These are phyloP conservation scores for Astrocystis sublimbata DNA, from an alignment of 495 filamentous ascomycete genomes.

Conservation along the genomic window DNA sequence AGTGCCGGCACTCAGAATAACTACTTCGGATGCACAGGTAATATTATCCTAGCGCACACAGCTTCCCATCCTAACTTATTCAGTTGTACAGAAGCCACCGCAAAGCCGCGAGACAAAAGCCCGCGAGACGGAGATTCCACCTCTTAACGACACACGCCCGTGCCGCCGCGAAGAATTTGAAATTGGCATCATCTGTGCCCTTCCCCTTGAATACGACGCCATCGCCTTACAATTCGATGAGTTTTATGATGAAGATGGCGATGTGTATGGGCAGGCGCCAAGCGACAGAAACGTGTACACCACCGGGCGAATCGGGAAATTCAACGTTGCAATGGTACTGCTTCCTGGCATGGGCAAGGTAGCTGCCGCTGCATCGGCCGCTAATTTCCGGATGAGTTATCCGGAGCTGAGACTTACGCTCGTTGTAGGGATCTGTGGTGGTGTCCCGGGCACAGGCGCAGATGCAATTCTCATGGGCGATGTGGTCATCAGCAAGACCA, in stretches of 20 bases:
- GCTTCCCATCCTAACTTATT: background rate
- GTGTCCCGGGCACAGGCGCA: conserved; percentile 21
- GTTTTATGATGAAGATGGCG: conserved; percentile 28
- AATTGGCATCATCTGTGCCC: conserved; percentile 34
- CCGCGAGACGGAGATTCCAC: background rate
- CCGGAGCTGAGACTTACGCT: conserved; percentile 24
- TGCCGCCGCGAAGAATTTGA: conserved; percentile 22
- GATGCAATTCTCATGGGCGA: conserved; percentile 45
- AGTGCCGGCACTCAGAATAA: conserved; percentile 11
- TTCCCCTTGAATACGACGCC: conserved; percentile 34
- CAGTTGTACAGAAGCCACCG: background rate
- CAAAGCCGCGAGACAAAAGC: background rate
- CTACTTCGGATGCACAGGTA: background rate
- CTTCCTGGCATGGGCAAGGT: conserved; percentile 40
- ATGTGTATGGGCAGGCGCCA: conserved; percentile 23
- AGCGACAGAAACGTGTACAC: conserved; percentile 40
- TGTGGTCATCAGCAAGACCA: conserved; percentile 43
- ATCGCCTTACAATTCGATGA: conserved; percentile 35
- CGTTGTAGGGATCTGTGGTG: conserved; percentile 41
- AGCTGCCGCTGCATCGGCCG: conserved; percentile 32
- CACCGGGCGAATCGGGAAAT: conserved; percentile 37
- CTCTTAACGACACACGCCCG: background rate
- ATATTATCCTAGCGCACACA: background rate
- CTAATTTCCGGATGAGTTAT: conserved; percentile 36
- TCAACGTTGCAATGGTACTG: conserved; percentile 40